Evolutionary conservation across 2,329 filamentous ascomycete species (phyloP).

Genomic region (Fusarium hainanense): DNA sequence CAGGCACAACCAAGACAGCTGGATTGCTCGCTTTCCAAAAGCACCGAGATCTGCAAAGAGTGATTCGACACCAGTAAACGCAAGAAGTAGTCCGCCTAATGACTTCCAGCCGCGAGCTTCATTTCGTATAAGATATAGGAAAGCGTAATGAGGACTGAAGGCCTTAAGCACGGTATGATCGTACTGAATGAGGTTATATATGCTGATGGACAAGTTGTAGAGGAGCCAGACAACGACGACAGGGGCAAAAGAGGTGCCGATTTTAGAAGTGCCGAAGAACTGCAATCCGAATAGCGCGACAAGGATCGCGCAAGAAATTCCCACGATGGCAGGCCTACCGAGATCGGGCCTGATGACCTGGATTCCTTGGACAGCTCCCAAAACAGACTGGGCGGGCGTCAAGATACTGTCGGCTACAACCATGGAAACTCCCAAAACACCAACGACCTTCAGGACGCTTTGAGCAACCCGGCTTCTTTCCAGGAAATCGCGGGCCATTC

Average conservation of each 20-base stretch:
- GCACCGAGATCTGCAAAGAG: constrained; percentile 83
- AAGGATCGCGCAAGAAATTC: constrained; percentile 72
- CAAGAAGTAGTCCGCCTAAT: constrained; percentile 76
- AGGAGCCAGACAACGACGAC: constrained; percentile 75
- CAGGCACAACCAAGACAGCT: constrained; percentile 77
- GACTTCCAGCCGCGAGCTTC: constrained; percentile 70
- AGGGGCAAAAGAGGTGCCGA: constrained; percentile 71
- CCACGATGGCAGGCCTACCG: constrained; percentile 67
- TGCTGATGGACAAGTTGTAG: constrained; percentile 71
- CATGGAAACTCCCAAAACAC: constrained; percentile 74
- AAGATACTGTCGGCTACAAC: constrained; percentile 74
- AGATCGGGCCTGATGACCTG: constrained; percentile 69
- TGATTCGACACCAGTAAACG: constrained; percentile 83
- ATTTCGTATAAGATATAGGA: constrained; percentile 69
- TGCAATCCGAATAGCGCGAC: constrained; percentile 72
- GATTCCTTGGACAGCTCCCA: constrained; percentile 74
- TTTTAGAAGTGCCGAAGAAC: constrained; percentile 70
- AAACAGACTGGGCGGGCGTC: constrained; percentile 76
- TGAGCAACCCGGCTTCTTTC: constrained; percentile 66
- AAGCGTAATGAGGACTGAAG: constrained; percentile 69
- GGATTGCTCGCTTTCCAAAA: constrained; percentile 76
- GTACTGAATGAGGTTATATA: constrained; percentile 68
- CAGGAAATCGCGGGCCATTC: constrained; percentile 65
- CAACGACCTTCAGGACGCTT: constrained; percentile 67
- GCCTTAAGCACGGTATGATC: constrained; percentile 67